phyloP scores from a whole-genome alignment of 2,329 filamentous ascomycete species.

The Microdochium trichocladiopsis region DNA sequence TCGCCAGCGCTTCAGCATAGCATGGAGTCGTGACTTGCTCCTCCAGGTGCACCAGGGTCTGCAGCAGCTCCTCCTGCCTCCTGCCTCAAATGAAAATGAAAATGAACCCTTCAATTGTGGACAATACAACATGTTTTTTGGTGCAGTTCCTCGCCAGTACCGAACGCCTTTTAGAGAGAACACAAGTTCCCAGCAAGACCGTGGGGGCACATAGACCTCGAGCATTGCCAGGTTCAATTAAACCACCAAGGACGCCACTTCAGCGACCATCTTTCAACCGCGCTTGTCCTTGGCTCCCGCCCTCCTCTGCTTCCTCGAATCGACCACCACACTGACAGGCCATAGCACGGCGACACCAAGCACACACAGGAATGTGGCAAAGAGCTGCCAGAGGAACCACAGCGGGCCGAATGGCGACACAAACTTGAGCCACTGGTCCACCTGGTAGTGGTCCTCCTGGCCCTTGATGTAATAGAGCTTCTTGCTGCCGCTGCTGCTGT shows the following conservation, averaged over 20 bases:
- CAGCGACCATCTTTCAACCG: too few species aligned
- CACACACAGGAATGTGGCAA: constrained; percentile 58
- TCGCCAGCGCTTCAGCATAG: too few species aligned
- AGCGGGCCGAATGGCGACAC: constrained; percentile 51
- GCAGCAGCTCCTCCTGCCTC: too few species aligned
- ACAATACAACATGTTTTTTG: too few species aligned
- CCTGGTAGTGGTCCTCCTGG: constrained; percentile 79
- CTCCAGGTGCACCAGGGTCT: too few species aligned
- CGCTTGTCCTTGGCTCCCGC: background rate
- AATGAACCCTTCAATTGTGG: too few species aligned
- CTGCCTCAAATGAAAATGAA: too few species aligned
- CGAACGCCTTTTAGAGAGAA: too few species aligned
- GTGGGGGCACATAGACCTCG: too few species aligned
- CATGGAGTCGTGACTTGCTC: too few species aligned
- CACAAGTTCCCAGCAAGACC: too few species aligned
- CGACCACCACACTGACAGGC: constrained; percentile 3
- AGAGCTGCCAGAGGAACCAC: constrained; percentile 51
- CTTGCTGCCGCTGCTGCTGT: background rate
- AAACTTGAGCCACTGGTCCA: constrained; percentile 70
- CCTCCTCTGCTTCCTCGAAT: background rate
- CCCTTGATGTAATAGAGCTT: constrained; percentile 61
- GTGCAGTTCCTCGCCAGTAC: too few species aligned
- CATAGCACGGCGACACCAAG: constrained; percentile 38
- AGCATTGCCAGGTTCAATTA: background rate
- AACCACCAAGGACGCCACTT: background rate